Base-by-base conservation (phyloP, 2,329 filamentous ascomycete genomes). In the Venturia oleaginea region DNA sequence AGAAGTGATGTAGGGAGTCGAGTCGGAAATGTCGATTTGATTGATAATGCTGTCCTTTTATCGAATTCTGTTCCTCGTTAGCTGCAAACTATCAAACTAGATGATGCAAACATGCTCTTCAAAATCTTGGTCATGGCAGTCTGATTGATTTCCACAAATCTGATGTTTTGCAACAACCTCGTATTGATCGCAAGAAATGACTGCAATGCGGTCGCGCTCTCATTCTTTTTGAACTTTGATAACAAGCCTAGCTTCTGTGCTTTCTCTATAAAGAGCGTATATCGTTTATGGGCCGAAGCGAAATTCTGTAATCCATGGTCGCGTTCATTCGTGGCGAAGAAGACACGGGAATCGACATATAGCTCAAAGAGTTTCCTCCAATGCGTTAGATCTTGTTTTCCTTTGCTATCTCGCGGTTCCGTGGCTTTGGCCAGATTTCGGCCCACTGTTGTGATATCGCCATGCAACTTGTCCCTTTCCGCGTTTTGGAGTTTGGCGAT, bases 341-440 rank as follows among this genome's bases (percentile, higher is more conserved):
- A 96, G 37, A 95, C 81, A 64, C 88, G 84, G 8, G 88, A 87
- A 64, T 94, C 87, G 15, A 92, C 77, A 71, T 96, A 96, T 0
- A 93, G 77, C 66, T 91, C 86, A 70, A 96, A 93, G 67, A 96
- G 86, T 68, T 88, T 83, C 60, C 91, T 84, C 91, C 91, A 96
- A 43, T 82, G 83, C 63, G 86, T 84, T 30, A 95, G 76, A 71
- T 94, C 89, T 34, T 46, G 17, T n/a, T 34, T 64, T 19, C 48
- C 37, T 8, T 38, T 32, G 57, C 83, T 81, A 24, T 84, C 83
- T 63, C 83, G 83, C 3, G 89, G 89, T 66, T 85, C 84, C 0
- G 88, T 84, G 8, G 90, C 80, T 55, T 79, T 78, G 32, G 84
- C 80, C 27, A 96, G 81, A 37, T 87, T 82, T 34, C 81, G 77